A percentile compares a stretch with the other conserved stretches of the same genome.
Conservation (phyloP, 257 asterid species). For the Verbascum thapsus region DNA sequence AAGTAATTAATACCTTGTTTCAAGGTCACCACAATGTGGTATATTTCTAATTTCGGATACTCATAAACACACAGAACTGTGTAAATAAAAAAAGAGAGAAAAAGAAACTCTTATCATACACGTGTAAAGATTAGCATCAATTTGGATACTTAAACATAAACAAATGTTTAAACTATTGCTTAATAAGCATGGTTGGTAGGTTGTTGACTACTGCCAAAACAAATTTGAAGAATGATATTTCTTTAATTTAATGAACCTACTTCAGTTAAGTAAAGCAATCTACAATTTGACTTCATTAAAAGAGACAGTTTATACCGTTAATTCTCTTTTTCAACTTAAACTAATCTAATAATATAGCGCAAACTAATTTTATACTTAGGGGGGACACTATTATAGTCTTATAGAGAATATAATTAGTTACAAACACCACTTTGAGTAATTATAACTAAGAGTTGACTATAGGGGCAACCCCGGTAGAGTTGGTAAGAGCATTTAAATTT, state of each 20-base stretch:
- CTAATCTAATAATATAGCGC: conserved; percentile 15
- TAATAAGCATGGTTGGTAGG: conserved; percentile 5
- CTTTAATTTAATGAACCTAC: conserved; percentile 9
- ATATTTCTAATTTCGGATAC: no score
- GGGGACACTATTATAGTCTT: no score
- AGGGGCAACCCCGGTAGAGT: no score
- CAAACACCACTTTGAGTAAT: not conserved
- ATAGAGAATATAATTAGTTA: conserved; percentile 11
- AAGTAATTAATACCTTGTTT: no score
- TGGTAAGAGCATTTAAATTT: no score
- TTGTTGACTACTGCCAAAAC: conserved; percentile 26
- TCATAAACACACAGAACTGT: no score
- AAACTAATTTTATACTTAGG: conserved; percentile 3
- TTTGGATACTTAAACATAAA: conserved; percentile 23
- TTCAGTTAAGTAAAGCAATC: not conserved
- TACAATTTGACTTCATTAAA: not conserved
- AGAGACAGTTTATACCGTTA: conserved; percentile 52
- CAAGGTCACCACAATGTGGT: no score
- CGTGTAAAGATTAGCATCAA: conserved; percentile 23
- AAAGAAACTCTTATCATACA: conserved; percentile 3
- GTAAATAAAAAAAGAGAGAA: no score
- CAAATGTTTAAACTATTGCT: conserved; percentile 14
- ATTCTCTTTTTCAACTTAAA: conserved; percentile 36
- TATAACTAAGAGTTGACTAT: conserved; percentile 4
- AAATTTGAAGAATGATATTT: not conserved